phyloP scores from a whole-genome alignment of 2,329 filamentous ascomycete genomes.

The Ophiosphaerella narmari region DNA sequence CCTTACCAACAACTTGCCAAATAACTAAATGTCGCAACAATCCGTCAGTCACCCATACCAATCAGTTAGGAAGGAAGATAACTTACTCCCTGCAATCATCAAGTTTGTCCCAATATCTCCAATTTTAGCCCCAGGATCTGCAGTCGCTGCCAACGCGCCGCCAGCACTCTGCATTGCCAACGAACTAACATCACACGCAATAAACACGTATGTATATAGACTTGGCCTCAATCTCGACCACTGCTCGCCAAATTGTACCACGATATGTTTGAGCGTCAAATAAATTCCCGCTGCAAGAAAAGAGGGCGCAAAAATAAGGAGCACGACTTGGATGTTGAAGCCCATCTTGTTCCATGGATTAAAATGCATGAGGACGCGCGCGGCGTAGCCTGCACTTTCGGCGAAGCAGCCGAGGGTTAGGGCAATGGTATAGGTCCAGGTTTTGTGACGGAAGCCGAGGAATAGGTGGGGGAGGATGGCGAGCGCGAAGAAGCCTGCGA shows the following conservation, averaged over 20 bases:
- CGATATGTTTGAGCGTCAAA: slow-evolving; percentile 60
- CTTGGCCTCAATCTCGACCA: slow-evolving; percentile 28
- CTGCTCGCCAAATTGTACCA: slow-evolving; percentile 55
- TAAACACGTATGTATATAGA: slow-evolving; percentile 63
- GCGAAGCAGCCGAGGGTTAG: slow-evolving; percentile 54
- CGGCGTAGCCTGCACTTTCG: slow-evolving; percentile 60
- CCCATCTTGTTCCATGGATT: slow-evolving; percentile 57
- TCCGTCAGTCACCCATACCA: too few relatives aligned
- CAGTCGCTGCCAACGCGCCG: slow-evolving; percentile 60
- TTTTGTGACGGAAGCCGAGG: slow-evolving; percentile 55
- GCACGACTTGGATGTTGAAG: slow-evolving; percentile 58
- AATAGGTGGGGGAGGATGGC: slow-evolving; percentile 54
- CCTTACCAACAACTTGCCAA: slow-evolving; percentile 58
- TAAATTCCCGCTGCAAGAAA: slow-evolving; percentile 61
- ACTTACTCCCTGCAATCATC: slow-evolving; percentile 56
- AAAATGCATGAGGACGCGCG: slow-evolving; percentile 56
- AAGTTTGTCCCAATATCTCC: slow-evolving; percentile 55
- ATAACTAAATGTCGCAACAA: slow-evolving; percentile 36
- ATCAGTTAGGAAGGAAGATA: too few relatives aligned
- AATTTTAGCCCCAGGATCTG: slow-evolving; percentile 42
- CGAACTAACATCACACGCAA: slow-evolving; percentile 60
- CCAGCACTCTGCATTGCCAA: slow-evolving; percentile 61
- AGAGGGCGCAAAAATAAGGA: slow-evolving; percentile 62
- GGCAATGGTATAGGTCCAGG: slow-evolving; percentile 59
- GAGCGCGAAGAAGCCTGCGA: slow-evolving; percentile 55